Percentiles rank a stretch among this genome's conserved stretches.
Evolutionary conservation across 169 alveolate species (phyloP).

Genomic region (Plasmodium gallinaceum): DNA sequence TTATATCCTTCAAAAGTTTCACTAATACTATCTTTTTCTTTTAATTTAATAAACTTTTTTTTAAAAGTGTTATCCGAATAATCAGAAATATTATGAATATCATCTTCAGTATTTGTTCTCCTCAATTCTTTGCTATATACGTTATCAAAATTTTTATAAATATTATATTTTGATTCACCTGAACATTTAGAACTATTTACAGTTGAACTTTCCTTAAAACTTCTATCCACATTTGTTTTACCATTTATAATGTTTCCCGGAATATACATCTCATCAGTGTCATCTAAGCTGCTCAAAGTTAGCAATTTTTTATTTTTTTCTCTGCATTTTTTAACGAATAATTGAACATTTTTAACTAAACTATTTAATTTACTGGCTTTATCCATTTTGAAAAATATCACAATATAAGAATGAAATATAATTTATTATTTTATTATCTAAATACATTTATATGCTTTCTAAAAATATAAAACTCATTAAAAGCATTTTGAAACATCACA

Average conservation of each 20-base stretch:
- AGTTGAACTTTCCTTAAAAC: conserved; percentile 20
- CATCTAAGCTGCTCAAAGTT: conserved; percentile 46
- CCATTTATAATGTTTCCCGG: conserved; percentile 34
- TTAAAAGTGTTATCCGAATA: conserved; percentile 13
- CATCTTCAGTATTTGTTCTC: conserved; percentile 34
- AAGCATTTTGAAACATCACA: conserved; percentile 4
- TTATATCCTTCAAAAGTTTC: neutral
- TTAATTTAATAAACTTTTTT: conserved; percentile 2
- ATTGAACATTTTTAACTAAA: conserved; percentile 64
- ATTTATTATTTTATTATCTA: neutral
- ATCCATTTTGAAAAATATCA: conserved; percentile 17
- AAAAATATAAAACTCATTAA: neutral
- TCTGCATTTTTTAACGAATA: conserved; percentile 64
- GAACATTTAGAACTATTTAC: conserved; percentile 37
- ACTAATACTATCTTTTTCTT: neutral
- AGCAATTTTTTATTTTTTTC: conserved; percentile 61
- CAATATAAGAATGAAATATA: neutral
- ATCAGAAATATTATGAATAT: conserved; percentile 16
- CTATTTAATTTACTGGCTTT: conserved; percentile 37
- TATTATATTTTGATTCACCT: conserved; percentile 15
- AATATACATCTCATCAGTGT: conserved; percentile 11
- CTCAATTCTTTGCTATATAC: conserved; percentile 21
- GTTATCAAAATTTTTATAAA: conserved; percentile 35
- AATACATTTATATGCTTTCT: neutral
- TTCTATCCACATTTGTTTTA: conserved; percentile 22